phyloP scores from a whole-genome alignment of 257 asterid genomes.

The Ajuga chamaepitys region DNA sequence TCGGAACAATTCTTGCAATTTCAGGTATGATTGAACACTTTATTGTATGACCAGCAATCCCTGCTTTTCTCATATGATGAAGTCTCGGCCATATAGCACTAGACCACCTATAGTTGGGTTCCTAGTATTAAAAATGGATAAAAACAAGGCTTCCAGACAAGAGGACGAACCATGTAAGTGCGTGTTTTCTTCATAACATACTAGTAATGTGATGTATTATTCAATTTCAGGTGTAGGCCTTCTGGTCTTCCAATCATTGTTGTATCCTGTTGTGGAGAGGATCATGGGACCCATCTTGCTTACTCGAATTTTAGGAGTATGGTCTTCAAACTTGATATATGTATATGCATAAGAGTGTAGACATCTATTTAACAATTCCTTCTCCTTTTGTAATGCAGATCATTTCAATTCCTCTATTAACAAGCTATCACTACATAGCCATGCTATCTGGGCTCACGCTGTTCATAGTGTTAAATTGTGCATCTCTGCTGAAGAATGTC shows the following conservation, averaged over 20 bases:
- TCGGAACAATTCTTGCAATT: constrained; percentile 72
- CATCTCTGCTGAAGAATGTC: constrained; percentile 60
- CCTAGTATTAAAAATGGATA: no score
- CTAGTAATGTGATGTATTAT: constrained; percentile 4
- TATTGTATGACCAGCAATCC: no score
- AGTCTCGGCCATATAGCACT: no score
- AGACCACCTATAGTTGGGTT: no score
- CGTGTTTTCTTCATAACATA: not conserved
- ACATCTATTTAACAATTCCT: constrained; percentile 14
- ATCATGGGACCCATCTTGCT: constrained; percentile 46
- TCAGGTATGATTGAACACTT: constrained; percentile 40
- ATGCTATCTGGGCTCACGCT: constrained; percentile 60
- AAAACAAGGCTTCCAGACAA: no score
- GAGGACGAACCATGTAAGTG: not conserved
- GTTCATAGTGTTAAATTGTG: constrained; percentile 40
- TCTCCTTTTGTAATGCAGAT: constrained; percentile 34
- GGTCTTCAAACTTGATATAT: constrained; percentile 17
- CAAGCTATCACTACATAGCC: constrained; percentile 74
- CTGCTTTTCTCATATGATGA: no score
- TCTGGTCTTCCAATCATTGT: constrained; percentile 48
- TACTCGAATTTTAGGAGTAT: constrained; percentile 61
- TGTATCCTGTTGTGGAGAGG: constrained; percentile 56
- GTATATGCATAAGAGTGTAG: not conserved
- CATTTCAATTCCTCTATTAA: constrained; percentile 56
- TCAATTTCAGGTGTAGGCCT: constrained; percentile 61